A percentile compares a stretch with the other conserved stretches of the same genome.
Conservation (phyloP, 2,329 filamentous ascomycete species). For the Xylariomycetidae sp. region DNA sequence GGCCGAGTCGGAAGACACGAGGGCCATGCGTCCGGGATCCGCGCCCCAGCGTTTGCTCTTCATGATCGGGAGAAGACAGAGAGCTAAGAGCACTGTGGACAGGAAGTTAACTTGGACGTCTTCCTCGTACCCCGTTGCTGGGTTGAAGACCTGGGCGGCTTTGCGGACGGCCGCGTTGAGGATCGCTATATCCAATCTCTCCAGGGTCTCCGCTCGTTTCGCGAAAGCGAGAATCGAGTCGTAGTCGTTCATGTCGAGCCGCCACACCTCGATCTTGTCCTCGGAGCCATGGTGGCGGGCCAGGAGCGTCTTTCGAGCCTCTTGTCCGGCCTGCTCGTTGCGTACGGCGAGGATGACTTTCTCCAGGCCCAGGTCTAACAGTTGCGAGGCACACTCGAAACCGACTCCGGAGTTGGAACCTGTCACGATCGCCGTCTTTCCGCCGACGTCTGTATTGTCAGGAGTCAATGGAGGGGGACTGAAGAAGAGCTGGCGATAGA, state of each 20-base stretch:
- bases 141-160: conserved; percentile 11
- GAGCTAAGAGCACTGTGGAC: conserved; percentile 40
- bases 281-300: neutral
- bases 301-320: neutral
- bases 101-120: conserved; percentile 47
- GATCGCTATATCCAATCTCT: conserved; percentile 33
- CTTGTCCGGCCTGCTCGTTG: conserved; percentile 22
- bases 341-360: conserved; percentile 31
- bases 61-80: conserved; percentile 39
- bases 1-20: neutral
- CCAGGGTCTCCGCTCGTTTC: conserved; percentile 22
- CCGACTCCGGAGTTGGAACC: conserved; percentile 30
- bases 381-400: conserved; percentile 26
- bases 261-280: conserved; percentile 33
- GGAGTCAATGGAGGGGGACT: neutral
- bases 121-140: conserved; percentile 31
- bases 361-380: conserved; percentile 21
- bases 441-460: neutral
- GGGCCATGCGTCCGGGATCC: neutral
- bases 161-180: conserved; percentile 25
- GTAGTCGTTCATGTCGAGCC: conserved; percentile 35
- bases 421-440: conserved; percentile 22
- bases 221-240: conserved; percentile 34
- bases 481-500: neutral
- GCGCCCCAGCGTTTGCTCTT: neutral